Conservation (phyloP, 495 filamentous ascomycete species). For the Bombardia bombarda region DNA sequence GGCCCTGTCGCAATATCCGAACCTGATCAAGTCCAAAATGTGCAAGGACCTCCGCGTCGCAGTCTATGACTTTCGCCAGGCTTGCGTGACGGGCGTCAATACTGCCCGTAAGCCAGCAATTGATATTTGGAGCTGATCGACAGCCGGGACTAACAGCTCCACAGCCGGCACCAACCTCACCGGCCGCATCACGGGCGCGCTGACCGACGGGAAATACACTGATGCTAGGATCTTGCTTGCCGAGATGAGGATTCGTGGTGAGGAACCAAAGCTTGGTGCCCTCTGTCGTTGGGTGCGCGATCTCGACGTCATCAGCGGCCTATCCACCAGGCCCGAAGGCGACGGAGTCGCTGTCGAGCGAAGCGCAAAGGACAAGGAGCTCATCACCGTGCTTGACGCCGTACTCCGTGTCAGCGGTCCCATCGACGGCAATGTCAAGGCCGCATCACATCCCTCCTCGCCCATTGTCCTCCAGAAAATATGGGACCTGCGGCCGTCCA, state of each 20-base stretch:
- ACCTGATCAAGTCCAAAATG: constrained; percentile 35
- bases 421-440: constrained; percentile 22
- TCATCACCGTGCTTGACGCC: constrained; percentile 33
- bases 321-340: constrained; percentile 13
- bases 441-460: constrained; percentile 6
- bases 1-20: constrained; percentile 30
- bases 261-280: constrained; percentile 37
- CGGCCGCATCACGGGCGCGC: constrained; percentile 30
- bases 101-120: constrained; percentile 7
- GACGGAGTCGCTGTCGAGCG: constrained; percentile 3
- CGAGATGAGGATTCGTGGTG: constrained; percentile 36
- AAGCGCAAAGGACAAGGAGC: constrained; percentile 17
- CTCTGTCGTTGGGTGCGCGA: constrained; percentile 44
- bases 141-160: neutral
- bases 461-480: constrained; percentile 25
- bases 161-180: constrained; percentile 31
- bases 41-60: constrained; percentile 38
- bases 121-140: neutral
- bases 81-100: constrained; percentile 37
- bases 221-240: constrained; percentile 36
- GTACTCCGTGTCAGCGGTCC: constrained; percentile 33
- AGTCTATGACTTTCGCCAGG: constrained; percentile 38
- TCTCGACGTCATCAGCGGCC: constrained; percentile 37
- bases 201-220: constrained; percentile 34
- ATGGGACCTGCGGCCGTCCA: constrained; percentile 25